Conservation (phyloP, 1,284 basidiomycete genomes). For the Pseudozyma sp. region DNA sequence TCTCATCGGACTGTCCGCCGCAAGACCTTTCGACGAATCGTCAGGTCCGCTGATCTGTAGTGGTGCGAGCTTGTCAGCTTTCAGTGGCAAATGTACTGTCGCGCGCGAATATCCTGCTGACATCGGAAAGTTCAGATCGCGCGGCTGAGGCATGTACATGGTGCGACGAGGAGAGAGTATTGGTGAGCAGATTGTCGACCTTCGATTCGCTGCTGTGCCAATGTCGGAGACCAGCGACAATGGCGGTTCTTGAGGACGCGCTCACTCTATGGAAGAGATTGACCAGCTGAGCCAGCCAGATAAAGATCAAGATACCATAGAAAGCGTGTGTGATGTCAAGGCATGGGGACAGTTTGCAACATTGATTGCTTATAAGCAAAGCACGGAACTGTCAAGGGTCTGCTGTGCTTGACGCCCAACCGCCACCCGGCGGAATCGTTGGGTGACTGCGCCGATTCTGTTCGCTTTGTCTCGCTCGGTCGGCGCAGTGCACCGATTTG, state of each 20-base stretch:
- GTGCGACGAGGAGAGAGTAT: neutral
- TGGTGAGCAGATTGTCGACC: neutral
- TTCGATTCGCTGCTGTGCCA: neutral
- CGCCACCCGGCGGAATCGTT: neutral
- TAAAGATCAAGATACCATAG: neutral
- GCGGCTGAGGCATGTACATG: slow-evolving; percentile 34
- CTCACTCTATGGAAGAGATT: neutral
- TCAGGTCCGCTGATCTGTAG: neutral
- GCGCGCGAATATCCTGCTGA: slow-evolving; percentile 23
- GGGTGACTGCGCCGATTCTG: slow-evolving; percentile 3
- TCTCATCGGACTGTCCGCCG: neutral
- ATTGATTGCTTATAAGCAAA: slow-evolving; percentile 10
- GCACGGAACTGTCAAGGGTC: neutral
- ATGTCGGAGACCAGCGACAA: neutral
- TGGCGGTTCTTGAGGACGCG: too few relatives aligned
- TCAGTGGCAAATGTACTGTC: slow-evolving; percentile 1
- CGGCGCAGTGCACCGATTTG: neutral
- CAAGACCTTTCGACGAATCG: neutral
- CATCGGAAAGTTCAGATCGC: slow-evolving; percentile 22
- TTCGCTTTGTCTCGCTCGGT: neutral
- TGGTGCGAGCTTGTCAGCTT: neutral
- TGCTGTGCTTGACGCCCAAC: neutral
- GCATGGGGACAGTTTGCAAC: neutral
- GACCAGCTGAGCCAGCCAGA: slow-evolving; percentile 3
- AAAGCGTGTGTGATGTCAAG: neutral